Conservation (phyloP, 2,329 filamentous ascomycete genomes). For the Proliferodiscus dingleyae region DNA sequence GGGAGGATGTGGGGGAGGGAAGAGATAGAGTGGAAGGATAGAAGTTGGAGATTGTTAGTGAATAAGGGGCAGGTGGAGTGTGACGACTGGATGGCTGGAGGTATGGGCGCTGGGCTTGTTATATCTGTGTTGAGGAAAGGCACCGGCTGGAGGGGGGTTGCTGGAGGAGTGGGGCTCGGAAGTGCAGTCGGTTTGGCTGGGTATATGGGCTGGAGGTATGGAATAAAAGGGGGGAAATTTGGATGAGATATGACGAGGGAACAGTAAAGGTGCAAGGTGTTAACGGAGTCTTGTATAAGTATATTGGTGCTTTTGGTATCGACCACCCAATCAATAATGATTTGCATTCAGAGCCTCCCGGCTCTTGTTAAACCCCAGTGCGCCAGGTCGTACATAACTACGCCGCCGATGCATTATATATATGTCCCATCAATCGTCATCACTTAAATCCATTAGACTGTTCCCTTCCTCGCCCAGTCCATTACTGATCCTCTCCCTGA, state of each 20-base stretch:
- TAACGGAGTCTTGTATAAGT: no score
- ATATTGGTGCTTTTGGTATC: no score
- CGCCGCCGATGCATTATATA: constrained; percentile 9
- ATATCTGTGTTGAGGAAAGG: constrained; percentile 28
- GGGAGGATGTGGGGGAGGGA: constrained; percentile 51
- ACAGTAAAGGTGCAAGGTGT: no score
- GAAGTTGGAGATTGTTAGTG: constrained; percentile 56
- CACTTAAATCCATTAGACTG: constrained; percentile 53
- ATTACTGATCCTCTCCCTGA: constrained; percentile 33
- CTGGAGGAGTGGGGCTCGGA: constrained; percentile 45
- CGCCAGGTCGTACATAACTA: constrained; percentile 7
- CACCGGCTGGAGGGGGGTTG: constrained; percentile 36
- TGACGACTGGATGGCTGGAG: constrained; percentile 50
- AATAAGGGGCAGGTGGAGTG: constrained; percentile 51
- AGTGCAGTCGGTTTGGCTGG: constrained; percentile 44
- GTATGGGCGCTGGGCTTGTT: constrained; percentile 35
- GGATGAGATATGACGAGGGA: no score
- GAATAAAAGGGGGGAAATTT: constrained; percentile 39
- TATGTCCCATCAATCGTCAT: constrained; percentile 41
- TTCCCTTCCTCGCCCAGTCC: constrained; percentile 35
- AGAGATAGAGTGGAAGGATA: constrained; percentile 60
- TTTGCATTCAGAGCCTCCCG: not conserved
- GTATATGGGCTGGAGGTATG: constrained; percentile 47
- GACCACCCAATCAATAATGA: not conserved
- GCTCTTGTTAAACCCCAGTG: not conserved